Percentiles rank a stretch among this genome's conserved stretches.
phyloP scores from a whole-genome alignment of 306 rosid species.

The Carpinus viminea region DNA sequence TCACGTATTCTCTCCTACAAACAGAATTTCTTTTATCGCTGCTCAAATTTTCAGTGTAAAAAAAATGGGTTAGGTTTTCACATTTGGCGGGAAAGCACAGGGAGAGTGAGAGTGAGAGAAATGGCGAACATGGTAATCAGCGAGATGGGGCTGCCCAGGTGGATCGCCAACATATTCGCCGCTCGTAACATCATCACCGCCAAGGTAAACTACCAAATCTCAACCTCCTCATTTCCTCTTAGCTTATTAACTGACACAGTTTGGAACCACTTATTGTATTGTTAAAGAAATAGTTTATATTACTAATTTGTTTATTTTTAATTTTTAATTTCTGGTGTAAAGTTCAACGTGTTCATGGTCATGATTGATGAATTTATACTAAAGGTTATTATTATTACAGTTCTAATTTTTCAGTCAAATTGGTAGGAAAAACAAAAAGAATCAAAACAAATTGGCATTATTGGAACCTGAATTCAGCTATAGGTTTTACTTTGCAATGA shows the following conservation, averaged over 20 bases:
- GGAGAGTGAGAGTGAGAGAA: not conserved
- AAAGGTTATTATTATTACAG: too few relatives aligned
- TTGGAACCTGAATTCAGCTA: not conserved
- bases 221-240: too few relatives aligned
- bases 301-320: too few relatives aligned
- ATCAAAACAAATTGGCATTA: not conserved
- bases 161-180: constrained; percentile 67
- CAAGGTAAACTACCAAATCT: constrained; percentile 41
- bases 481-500: not conserved
- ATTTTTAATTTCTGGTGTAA: too few relatives aligned
- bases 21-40: not conserved
- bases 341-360: too few relatives aligned
- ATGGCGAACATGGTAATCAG: constrained; percentile 80
- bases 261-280: too few relatives aligned
- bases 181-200: constrained; percentile 85
- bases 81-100: constrained; percentile 42
- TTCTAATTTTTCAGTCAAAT: not conserved
- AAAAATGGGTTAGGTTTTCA: not conserved
- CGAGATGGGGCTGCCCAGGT: constrained; percentile 69
- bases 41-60: not conserved
- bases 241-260: too few relatives aligned
- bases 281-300: too few relatives aligned
- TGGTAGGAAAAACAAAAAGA: not conserved
- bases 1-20: too few relatives aligned
- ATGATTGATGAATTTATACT: too few relatives aligned